phyloP scores from a whole-genome alignment of 1,284 basidiomycete species.

The Lentinus polychrous region DNA sequence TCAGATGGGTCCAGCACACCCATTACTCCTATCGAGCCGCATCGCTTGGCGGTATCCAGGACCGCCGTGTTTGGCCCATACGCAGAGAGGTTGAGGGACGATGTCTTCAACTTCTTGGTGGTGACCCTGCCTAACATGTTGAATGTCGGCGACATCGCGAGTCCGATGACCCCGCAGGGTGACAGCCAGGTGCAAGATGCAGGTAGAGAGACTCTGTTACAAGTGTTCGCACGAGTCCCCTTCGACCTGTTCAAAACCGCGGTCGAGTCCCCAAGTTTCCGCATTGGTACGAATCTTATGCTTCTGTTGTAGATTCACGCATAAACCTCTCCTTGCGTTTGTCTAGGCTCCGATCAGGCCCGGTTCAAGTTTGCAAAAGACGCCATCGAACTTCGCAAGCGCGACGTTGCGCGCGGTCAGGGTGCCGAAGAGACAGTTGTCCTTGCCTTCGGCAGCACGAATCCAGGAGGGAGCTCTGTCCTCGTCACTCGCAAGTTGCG shows the following conservation, averaged over 20 bases:
- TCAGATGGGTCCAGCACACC: conserved; percentile 43
- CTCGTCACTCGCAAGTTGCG: conserved; percentile 82
- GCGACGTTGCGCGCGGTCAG: conserved; percentile 50
- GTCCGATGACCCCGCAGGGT: conserved; percentile 21
- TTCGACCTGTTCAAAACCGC: conserved; percentile 79
- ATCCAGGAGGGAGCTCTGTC: conserved; percentile 66
- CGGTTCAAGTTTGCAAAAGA: conserved; percentile 88
- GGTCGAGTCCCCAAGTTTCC: conserved; percentile 69
- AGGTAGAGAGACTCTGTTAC: conserved; percentile 60
- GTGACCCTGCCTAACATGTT: conserved; percentile 62
- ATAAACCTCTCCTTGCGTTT: conserved; percentile 3
- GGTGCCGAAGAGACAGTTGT: conserved; percentile 80
- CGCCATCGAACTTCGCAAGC: conserved; percentile 74
- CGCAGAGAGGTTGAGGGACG: conserved; percentile 58
- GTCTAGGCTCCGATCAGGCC: conserved; percentile 68
- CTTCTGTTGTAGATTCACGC: conserved; percentile 37
- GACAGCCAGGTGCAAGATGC: conserved; percentile 35
- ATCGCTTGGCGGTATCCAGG: conserved; percentile 31
- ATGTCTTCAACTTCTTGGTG: conserved; percentile 72
- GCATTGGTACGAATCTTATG: conserved; percentile 51
- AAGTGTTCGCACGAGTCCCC: conserved; percentile 68
- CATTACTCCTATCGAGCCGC: conserved; percentile 36
- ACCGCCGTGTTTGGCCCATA: conserved; percentile 67
- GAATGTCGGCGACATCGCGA: conserved; percentile 25
- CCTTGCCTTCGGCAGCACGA: conserved; percentile 71